A percentile compares a stretch with the other conserved stretches of the same genome.
Evolutionary conservation across 257 asterid genomes (phyloP).

Genomic region (Scutellaria baicalensis): DNA sequence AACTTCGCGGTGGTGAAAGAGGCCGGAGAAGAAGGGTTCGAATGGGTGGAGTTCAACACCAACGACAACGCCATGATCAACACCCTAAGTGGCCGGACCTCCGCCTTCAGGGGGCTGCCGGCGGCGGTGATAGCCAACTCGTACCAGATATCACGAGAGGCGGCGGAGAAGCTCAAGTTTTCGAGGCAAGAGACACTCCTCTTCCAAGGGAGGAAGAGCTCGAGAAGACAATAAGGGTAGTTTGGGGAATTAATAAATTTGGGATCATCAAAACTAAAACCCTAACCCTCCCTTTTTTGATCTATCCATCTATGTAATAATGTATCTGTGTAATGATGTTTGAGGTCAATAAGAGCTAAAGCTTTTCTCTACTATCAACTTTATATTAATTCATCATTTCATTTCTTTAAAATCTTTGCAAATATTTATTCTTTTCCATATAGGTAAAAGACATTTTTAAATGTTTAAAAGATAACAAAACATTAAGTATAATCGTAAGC

Average conservation of each 20-base stretch:
- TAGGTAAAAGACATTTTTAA: too few species aligned
- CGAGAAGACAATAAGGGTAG: conserved; percentile 3
- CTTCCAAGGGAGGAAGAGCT: conserved; percentile 12
- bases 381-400: too few species aligned
- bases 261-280: too few species aligned
- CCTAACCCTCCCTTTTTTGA: background rate
- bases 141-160: conserved; percentile 36
- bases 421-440: too few species aligned
- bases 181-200: conserved; percentile 46
- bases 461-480: too few species aligned
- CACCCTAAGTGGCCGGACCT: conserved; percentile 62
- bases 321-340: background rate
- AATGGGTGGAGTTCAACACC: conserved; percentile 76
- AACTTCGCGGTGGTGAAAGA: conserved; percentile 51
- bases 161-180: conserved; percentile 53
- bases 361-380: background rate
- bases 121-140: conserved; percentile 42
- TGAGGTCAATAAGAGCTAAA: background rate
- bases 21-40: conserved; percentile 47
- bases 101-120: conserved; percentile 56
- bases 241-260: background rate
- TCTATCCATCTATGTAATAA: background rate
- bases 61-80: conserved; percentile 61
- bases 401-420: too few species aligned
- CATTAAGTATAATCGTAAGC: too few species aligned